phyloP scores from a whole-genome alignment of 2,329 filamentous ascomycete species.

The Dactylellina cionopaga region DNA sequence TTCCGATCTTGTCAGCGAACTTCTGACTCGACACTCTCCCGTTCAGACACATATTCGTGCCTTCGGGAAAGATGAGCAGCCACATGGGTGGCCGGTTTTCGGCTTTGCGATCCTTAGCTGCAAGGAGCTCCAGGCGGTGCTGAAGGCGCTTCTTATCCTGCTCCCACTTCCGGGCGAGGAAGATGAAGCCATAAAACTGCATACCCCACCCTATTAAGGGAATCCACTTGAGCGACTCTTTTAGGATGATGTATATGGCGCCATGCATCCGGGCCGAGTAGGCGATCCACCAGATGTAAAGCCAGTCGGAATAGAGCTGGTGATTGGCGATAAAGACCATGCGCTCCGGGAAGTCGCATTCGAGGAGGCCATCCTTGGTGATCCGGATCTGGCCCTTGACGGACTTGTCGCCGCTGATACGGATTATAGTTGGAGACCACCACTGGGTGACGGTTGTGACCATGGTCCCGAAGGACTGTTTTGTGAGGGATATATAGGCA shows the following conservation, averaged over 20 bases:
- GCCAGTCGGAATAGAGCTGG: constrained; percentile 90
- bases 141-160: constrained; percentile 80
- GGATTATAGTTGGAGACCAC: constrained; percentile 84
- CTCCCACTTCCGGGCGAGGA: constrained; percentile 88
- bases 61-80: constrained; percentile 87
- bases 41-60: constrained; percentile 80
- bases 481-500: constrained; percentile 86
- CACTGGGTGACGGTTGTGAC: constrained; percentile 83
- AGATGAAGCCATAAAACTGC: constrained; percentile 89
- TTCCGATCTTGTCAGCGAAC: constrained; percentile 80
- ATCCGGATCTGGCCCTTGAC: constrained; percentile 78
- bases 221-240: constrained; percentile 84
- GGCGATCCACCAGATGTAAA: constrained; percentile 94
- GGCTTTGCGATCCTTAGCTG: constrained; percentile 68
- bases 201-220: constrained; percentile 80
- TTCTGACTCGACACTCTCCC: constrained; percentile 75
- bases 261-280: constrained; percentile 86
- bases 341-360: constrained; percentile 82
- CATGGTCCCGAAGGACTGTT: constrained; percentile 81
- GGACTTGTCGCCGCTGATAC: constrained; percentile 83
- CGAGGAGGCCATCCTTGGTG: constrained; percentile 75
- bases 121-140: constrained; percentile 76
- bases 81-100: constrained; percentile 78
- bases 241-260: constrained; percentile 88
- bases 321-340: constrained; percentile 88